Conservation (phyloP, 257 asterid genomes). For the Solanum rostratum region DNA sequence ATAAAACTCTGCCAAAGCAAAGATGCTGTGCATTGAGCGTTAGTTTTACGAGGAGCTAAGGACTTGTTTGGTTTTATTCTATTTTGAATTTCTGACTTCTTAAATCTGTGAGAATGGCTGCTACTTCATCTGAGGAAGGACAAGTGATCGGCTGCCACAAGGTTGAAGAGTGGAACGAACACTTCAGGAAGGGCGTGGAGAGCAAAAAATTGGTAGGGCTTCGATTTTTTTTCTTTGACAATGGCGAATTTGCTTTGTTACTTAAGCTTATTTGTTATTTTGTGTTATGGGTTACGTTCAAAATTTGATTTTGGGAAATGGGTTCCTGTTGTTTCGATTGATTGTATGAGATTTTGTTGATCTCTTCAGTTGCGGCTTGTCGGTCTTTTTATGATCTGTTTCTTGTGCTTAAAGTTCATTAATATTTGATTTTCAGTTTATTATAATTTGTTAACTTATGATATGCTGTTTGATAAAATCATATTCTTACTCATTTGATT, state of each 20-base stretch:
- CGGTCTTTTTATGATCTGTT: background rate
- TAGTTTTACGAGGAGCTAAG: background rate
- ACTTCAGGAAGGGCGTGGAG: conserved; percentile 28
- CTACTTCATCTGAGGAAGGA: conserved; percentile 46
- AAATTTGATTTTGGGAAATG: background rate
- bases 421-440: background rate
- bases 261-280: background rate
- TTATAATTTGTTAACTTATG: background rate
- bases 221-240: background rate
- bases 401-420: background rate
- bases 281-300: background rate
- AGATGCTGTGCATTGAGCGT: background rate
- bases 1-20: background rate
- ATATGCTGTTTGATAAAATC: background rate
- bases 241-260: background rate
- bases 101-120: conserved; percentile 25
- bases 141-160: conserved; percentile 65
- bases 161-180: conserved; percentile 30
- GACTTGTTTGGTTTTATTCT: background rate
- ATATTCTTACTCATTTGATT: background rate
- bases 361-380: background rate
- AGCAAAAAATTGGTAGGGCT: conserved; percentile 41
- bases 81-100: background rate
- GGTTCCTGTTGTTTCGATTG: background rate
- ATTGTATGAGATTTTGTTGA: background rate